phyloP scores from a whole-genome alignment of 208 protist genomes.

The Leishmania tarentolae region DNA sequence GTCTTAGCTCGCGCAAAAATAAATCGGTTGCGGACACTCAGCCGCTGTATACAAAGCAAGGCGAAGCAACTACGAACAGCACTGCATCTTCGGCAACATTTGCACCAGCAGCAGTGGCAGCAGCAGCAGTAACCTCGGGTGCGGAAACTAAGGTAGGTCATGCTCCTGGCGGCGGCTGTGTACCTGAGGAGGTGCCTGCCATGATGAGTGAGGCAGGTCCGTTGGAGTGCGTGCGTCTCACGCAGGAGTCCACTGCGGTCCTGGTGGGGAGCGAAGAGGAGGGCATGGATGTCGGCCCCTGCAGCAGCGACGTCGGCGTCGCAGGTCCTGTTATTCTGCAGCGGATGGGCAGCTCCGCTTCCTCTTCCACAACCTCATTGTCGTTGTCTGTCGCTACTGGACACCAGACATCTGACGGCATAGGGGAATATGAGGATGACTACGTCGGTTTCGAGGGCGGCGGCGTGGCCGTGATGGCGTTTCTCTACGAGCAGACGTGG shows the following conservation, averaged over 20 bases:
- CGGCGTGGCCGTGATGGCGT: constrained; percentile 62
- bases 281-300: constrained; percentile 15
- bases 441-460: constrained; percentile 36
- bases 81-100: background rate
- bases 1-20: background rate
- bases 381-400: constrained; percentile 3
- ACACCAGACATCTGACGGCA: background rate
- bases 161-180: background rate
- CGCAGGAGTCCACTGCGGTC: background rate
- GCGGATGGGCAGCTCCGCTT: too few relatives aligned
- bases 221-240: background rate
- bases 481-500: constrained; percentile 62
- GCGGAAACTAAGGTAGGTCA: background rate
- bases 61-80: too few relatives aligned
- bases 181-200: background rate
- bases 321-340: background rate
- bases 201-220: background rate
- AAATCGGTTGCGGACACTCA: background rate
- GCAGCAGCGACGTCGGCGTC: background rate
- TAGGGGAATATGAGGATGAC: constrained; percentile 10
- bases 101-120: background rate
- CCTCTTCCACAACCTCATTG: background rate
- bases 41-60: background rate
- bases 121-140: background rate
- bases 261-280: constrained; percentile 16